Evolutionary conservation across 2,329 filamentous ascomycete genomes (phyloP).

Genomic region (Aspergillus japonicus): DNA sequence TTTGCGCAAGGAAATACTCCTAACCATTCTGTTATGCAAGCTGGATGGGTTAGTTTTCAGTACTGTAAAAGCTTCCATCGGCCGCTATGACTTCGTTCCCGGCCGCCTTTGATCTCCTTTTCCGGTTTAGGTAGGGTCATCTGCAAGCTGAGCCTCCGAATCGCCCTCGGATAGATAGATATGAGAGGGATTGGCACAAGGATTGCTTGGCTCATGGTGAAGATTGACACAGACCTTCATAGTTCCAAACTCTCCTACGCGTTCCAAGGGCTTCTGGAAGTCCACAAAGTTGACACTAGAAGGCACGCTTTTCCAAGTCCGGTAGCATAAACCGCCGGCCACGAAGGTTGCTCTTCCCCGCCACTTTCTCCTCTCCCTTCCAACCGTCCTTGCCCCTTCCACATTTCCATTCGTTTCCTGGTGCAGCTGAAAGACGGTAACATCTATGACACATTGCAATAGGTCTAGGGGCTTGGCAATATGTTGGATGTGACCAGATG

Average conservation of each 20-base stretch:
- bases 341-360: not conserved
- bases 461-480: not conserved
- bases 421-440: not conserved
- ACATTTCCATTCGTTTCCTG: not conserved
- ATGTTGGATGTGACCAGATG: not conserved
- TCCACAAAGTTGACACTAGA: slow-evolving; percentile 6
- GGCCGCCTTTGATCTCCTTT: not conserved
- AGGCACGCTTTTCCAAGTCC: slow-evolving; percentile 13
- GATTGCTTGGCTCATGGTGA: not conserved
- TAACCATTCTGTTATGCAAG: not conserved
- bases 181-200: slow-evolving; percentile 2
- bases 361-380: not conserved
- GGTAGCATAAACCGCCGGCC: not conserved
- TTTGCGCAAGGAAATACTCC: not conserved
- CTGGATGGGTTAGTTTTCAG: not conserved
- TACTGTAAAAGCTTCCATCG: not conserved
- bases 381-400: not conserved
- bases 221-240: not conserved
- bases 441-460: not conserved
- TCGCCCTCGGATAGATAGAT: not conserved
- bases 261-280: slow-evolving; percentile 20
- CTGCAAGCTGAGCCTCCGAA: not conserved
- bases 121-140: not conserved
- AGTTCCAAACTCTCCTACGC: not conserved
- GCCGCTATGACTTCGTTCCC: not conserved